A percentile compares a stretch with the other conserved stretches of the same genome.
Evolutionary conservation across 2,329 filamentous ascomycete species (phyloP).

Genomic region (Sordariomycetes sp.): DNA sequence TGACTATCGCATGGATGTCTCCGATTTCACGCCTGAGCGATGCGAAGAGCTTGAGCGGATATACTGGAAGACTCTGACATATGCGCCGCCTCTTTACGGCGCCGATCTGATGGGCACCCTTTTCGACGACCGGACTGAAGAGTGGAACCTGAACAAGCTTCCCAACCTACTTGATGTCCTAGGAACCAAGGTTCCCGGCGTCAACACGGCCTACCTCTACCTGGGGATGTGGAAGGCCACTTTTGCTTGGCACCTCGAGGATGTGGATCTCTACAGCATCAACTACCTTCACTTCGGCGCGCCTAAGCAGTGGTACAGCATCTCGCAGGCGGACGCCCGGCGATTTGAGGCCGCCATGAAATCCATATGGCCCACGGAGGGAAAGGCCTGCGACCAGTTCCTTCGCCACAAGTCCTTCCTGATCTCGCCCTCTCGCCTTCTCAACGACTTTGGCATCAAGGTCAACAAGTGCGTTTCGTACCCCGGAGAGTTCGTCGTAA

Average conservation of each 20-base stretch:
- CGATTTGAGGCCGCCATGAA: slow-evolving; percentile 93
- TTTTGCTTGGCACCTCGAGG: slow-evolving; percentile 97
- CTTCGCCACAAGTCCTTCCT: slow-evolving; percentile 95
- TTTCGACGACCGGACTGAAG: slow-evolving; percentile 72
- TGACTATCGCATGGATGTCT: slow-evolving; percentile 77
- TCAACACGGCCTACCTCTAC: slow-evolving; percentile 96
- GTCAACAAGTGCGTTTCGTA: slow-evolving; percentile 94
- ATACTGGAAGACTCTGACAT: slow-evolving; percentile 97
- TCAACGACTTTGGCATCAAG: slow-evolving; percentile 82
- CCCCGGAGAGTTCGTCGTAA: slow-evolving; percentile 96
- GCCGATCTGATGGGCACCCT: slow-evolving; percentile 93
- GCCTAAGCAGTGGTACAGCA: slow-evolving; percentile 99
- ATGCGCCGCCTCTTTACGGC: slow-evolving; percentile 87
- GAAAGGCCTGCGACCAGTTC: slow-evolving; percentile 92
- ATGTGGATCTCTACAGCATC: slow-evolving; percentile 98
- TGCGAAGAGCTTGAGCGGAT: slow-evolving; percentile 89
- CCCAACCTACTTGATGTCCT: slow-evolving; percentile 88
- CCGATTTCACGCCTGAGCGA: slow-evolving; percentile 80
- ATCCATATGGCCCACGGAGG: slow-evolving; percentile 85
- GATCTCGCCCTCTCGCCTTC: slow-evolving; percentile 79
- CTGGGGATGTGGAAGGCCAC: slow-evolving; percentile 99
- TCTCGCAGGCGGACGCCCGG: slow-evolving; percentile 86
- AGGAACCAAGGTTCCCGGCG: slow-evolving; percentile 89
- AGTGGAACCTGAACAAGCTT: slow-evolving; percentile 91
- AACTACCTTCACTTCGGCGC: slow-evolving; percentile 99